These are phyloP conservation scores for Phanerochaete carnosa DNA, from an alignment of 768 basidiomycete species.

Conservation along the genomic window DNA sequence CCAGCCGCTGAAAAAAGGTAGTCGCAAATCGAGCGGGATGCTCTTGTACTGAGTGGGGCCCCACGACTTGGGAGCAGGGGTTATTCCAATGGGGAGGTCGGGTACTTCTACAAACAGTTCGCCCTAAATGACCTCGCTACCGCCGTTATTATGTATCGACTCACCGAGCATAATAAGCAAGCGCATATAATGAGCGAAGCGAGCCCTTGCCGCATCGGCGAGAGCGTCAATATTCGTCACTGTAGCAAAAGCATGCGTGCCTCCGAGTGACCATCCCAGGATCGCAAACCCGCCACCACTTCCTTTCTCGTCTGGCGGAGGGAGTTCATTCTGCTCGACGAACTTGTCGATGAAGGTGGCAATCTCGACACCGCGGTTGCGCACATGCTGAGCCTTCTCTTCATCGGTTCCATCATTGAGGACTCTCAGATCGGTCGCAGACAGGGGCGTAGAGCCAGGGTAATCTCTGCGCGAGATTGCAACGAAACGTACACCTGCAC, in stretches of 20 bases:
- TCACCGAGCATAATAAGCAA: conserved; percentile 4
- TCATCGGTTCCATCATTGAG: background rate
- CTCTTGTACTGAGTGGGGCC: conserved; percentile 20
- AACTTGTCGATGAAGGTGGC: background rate
- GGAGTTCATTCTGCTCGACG: background rate
- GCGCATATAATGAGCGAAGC: background rate
- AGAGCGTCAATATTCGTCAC: background rate
- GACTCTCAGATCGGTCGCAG: conserved; percentile 7
- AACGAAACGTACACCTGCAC: conserved; percentile 19
- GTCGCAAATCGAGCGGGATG: conserved; percentile 21
- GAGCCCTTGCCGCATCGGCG: background rate
- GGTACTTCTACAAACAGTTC: conserved; percentile 23
- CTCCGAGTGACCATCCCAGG: background rate
- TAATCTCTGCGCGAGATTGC: conserved; percentile 23
- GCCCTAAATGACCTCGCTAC: background rate
- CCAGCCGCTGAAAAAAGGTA: conserved; percentile 26
- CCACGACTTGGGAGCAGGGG: conserved; percentile 23
- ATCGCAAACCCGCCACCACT: background rate
- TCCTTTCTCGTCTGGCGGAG: background rate
- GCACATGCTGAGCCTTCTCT: background rate
- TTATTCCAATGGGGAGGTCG: conserved; percentile 24
- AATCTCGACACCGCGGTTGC: background rate
- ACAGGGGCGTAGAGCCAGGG: conserved; percentile 18
- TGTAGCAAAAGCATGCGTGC: background rate
- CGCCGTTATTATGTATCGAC: background rate